phyloP scores from a whole-genome alignment of 805 yeast genomes.

The Suhomyces kilbournensis region DNA sequence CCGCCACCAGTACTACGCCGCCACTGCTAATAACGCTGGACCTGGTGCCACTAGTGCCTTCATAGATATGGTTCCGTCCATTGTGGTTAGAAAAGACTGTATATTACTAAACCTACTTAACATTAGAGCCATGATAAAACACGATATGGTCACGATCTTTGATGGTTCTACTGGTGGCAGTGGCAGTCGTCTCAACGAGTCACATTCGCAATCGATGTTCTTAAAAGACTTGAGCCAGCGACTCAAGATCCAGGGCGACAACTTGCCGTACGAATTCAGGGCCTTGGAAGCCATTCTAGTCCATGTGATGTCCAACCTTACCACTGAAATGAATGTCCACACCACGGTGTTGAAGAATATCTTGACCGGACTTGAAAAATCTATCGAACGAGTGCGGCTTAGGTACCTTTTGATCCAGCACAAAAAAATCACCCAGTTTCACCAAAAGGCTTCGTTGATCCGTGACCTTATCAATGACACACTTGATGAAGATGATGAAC shows the following conservation, averaged over 20 bases:
- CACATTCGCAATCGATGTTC: constrained; percentile 43
- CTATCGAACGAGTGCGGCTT: constrained; percentile 76
- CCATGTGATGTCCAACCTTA: constrained; percentile 72
- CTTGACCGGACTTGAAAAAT: constrained; percentile 72
- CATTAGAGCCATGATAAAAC: constrained; percentile 50
- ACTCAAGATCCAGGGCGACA: constrained; percentile 30
- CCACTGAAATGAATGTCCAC: constrained; percentile 85
- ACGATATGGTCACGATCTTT: constrained; percentile 52
- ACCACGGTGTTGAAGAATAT: constrained; percentile 72
- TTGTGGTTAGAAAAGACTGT: constrained; percentile 45
- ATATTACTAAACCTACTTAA: constrained; percentile 48
- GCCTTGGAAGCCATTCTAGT: constrained; percentile 87
- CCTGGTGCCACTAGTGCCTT: constrained; percentile 12
- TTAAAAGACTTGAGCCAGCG: constrained; percentile 41
- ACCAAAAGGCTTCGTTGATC: constrained; percentile 77
- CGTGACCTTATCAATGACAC: constrained; percentile 83
- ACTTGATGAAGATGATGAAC: constrained; percentile 82
- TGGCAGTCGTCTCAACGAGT: constrained; percentile 41
- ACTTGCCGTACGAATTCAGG: constrained; percentile 81
- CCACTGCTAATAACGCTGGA: background rate
- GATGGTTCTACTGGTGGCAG: constrained; percentile 17
- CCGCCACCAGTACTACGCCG: constrained; percentile 17
- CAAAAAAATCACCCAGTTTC: constrained; percentile 78
- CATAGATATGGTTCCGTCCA: constrained; percentile 55
- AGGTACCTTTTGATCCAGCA: constrained; percentile 78